These are phyloP conservation scores for Picochlorum sp. DNA, from an alignment of 139 green algal species.

Conservation along the genomic window DNA sequence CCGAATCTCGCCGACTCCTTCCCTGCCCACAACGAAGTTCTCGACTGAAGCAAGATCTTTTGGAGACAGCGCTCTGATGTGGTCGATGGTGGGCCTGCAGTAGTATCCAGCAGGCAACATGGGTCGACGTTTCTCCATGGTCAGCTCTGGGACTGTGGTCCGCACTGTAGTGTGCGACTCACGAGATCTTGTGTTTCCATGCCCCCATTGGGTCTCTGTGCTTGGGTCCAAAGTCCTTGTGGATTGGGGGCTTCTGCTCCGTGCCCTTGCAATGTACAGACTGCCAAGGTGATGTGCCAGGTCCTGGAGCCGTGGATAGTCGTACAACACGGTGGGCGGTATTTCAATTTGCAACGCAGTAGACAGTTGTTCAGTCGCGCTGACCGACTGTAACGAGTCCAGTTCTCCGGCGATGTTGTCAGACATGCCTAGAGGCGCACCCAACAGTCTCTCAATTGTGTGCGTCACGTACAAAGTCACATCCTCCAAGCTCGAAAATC, in stretches of 20 bases:
- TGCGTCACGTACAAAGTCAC: no score
- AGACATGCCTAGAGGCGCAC: neutral
- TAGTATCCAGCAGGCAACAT: neutral
- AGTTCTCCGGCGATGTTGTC: neutral
- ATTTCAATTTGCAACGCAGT: neutral
- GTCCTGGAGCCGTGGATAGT: neutral
- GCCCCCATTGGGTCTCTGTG: no score
- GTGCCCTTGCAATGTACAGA: neutral
- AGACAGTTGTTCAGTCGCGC: neutral
- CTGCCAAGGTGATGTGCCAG: neutral
- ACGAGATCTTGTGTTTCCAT: neutral
- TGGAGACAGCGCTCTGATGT: neutral
- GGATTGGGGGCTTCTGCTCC: no score
- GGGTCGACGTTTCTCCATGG: neutral
- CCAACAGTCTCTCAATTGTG: no score
- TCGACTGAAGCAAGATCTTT: slow-evolving; percentile 19
- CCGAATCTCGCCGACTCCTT: slow-evolving; percentile 24
- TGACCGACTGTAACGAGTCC: neutral
- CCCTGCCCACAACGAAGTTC: slow-evolving; percentile 22
- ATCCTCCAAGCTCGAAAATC: no score
- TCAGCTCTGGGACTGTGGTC: neutral
- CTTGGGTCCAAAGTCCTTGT: no score
- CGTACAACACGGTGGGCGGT: neutral
- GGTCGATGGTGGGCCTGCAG: neutral
- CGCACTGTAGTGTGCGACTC: neutral